phyloP scores from a whole-genome alignment of 2,329 filamentous ascomycete species.

The Alternaria arbusti region DNA sequence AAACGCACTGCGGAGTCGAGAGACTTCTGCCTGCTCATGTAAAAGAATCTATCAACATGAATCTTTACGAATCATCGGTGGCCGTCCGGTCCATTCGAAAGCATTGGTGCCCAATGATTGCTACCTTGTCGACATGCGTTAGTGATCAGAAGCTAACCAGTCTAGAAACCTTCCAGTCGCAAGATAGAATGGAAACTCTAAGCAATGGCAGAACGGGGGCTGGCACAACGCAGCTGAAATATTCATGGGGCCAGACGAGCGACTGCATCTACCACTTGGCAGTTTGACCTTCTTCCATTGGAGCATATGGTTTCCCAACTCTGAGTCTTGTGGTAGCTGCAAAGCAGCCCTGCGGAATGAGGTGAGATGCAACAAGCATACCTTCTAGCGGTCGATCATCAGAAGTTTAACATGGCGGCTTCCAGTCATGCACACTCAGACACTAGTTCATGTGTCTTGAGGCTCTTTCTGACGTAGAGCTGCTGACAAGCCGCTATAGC shows the following conservation, averaged over 20 bases:
- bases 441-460: neutral
- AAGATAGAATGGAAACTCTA: slow-evolving; percentile 78
- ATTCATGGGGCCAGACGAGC: neutral
- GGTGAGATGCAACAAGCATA: slow-evolving; percentile 27
- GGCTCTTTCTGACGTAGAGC: slow-evolving; percentile 11
- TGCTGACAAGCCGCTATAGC: slow-evolving; percentile 15
- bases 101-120: neutral
- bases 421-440: slow-evolving; percentile 11
- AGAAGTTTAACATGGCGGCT: slow-evolving; percentile 21
- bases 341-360: slow-evolving; percentile 1
- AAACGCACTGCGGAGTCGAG: slow-evolving; percentile 19
- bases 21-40: slow-evolving; percentile 23
- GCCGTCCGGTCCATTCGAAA: neutral
- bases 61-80: slow-evolving; percentile 14
- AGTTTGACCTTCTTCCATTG: neutral
- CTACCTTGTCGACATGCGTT: neutral
- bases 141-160: neutral
- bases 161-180: slow-evolving; percentile 67
- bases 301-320: neutral
- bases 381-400: slow-evolving; percentile 25
- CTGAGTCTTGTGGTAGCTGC: neutral
- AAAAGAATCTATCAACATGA: slow-evolving; percentile 37
- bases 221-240: neutral
- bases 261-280: neutral
- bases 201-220: slow-evolving; percentile 87